Conservation (phyloP, 2,329 filamentous ascomycete genomes). For the Hypocreales sp. region DNA sequence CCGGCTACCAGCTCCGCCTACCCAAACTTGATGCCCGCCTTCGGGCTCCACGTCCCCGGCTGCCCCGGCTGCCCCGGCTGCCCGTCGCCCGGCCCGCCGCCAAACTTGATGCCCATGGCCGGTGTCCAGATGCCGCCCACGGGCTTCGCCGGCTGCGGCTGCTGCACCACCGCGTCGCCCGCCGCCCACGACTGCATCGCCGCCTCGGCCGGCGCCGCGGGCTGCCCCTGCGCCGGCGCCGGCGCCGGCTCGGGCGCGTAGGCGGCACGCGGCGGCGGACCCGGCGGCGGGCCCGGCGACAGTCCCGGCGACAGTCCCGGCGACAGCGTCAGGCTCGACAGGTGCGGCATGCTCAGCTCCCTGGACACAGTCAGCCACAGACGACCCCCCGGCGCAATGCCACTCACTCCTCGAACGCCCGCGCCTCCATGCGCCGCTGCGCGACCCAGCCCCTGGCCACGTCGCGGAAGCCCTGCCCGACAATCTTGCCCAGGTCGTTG, state of each 20-base stretch:
- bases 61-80: conserved; percentile 9
- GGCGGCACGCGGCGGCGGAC: no score
- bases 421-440: conserved; percentile 65
- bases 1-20: no score
- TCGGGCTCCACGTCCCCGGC: conserved; percentile 39
- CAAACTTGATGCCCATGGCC: conserved; percentile 68
- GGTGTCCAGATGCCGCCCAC: conserved; percentile 48
- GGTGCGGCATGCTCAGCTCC: conserved; percentile 35
- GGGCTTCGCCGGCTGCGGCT: conserved; percentile 27
- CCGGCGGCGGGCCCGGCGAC: no score
- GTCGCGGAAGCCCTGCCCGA: conserved; percentile 65
- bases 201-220: conserved; percentile 22
- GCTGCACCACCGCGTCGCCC: conserved; percentile 38
- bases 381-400: background rate
- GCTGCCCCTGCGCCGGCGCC: conserved; percentile 2
- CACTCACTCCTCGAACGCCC: conserved; percentile 58
- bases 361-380: conserved; percentile 12
- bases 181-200: conserved; percentile 42
- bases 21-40: conserved; percentile 41
- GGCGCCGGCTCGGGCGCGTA: conserved; percentile 2
- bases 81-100: conserved; percentile 19
- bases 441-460: conserved; percentile 63
- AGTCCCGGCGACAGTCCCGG: no score
- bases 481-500: conserved; percentile 83
- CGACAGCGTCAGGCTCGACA: conserved; percentile 26